A percentile compares a stretch with the other conserved stretches of the same genome.
These are phyloP conservation scores for Dryas octopetala DNA, from an alignment of 306 rosid species.

Conservation along the genomic window DNA sequence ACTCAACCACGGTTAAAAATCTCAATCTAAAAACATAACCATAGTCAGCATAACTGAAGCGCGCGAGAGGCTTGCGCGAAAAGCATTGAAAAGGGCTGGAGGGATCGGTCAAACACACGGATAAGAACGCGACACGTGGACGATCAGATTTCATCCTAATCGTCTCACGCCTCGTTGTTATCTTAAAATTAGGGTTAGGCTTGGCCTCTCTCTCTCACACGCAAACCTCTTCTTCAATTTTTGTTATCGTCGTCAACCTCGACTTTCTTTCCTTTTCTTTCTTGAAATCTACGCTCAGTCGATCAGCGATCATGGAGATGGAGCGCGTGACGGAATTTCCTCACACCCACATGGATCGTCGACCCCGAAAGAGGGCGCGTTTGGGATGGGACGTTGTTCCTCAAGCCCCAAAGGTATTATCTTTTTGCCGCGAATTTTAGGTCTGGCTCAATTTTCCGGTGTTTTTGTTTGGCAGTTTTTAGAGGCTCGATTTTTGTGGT, in stretches of 20 bases:
- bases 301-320: constrained; percentile 61
- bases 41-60: background rate
- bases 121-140: constrained; percentile 42
- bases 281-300: background rate
- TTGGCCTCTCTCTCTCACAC: background rate
- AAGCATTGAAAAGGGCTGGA: background rate
- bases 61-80: background rate
- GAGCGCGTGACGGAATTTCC: constrained; percentile 93
- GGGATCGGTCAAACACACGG: constrained; percentile 26
- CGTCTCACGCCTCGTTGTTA: constrained; percentile 20
- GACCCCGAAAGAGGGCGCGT: constrained; percentile 90
- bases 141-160: constrained; percentile 37
- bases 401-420: constrained; percentile 78
- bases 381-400: constrained; percentile 93
- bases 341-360: constrained; percentile 76
- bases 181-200: constrained; percentile 56
- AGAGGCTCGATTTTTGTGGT: constrained; percentile 23
- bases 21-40: background rate
- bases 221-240: background rate
- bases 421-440: constrained; percentile 6
- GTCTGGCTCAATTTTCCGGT: constrained; percentile 35
- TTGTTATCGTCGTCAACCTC: background rate
- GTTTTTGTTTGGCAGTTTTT: background rate
- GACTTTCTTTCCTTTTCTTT: background rate
- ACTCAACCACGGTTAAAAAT: constrained; percentile 46